Percentiles rank a stretch among this genome's conserved stretches.
Evolutionary conservation across 805 yeast species (phyloP).

Genomic region (Cyberlindnera galapagoensis): DNA sequence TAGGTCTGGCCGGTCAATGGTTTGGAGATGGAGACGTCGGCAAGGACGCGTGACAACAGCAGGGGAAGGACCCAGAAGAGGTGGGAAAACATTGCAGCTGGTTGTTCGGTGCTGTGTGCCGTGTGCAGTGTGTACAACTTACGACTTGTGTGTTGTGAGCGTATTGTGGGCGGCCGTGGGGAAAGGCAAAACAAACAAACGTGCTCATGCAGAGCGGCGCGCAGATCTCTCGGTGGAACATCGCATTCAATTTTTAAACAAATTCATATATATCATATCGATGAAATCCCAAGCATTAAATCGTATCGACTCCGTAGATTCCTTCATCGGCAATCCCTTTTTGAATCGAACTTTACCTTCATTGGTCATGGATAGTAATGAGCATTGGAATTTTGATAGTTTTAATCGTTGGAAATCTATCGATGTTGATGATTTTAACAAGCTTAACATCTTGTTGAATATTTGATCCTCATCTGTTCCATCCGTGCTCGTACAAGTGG

Average conservation of each 20-base stretch:
- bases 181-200: slow-evolving; percentile 1
- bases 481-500: too few relatives aligned
- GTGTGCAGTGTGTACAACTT: too few relatives aligned
- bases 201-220: neutral
- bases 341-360: slow-evolving; percentile 20
- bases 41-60: too few relatives aligned
- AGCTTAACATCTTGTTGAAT: slow-evolving; percentile 14
- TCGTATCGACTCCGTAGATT: slow-evolving; percentile 13
- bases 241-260: too few relatives aligned
- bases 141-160: too few relatives aligned
- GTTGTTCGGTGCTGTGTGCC: too few relatives aligned
- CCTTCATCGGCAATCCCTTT: slow-evolving; percentile 17
- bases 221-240: too few relatives aligned
- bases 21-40: slow-evolving; percentile 25
- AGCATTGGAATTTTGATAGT: slow-evolving; percentile 15
- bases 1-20: slow-evolving; percentile 18
- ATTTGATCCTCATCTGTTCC: too few relatives aligned
- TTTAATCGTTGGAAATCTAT: slow-evolving; percentile 21
- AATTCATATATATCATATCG: slow-evolving; percentile 9
- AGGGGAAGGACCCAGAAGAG: too few relatives aligned
- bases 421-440: slow-evolving; percentile 24
- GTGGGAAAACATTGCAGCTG: too few relatives aligned
- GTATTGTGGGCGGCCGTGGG: neutral
- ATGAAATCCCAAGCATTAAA: slow-evolving; percentile 24
- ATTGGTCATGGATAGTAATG: slow-evolving; percentile 13